Evolutionary conservation across 2,329 filamentous ascomycete species (phyloP).

Genomic region (Sporothrix brasiliensis): DNA sequence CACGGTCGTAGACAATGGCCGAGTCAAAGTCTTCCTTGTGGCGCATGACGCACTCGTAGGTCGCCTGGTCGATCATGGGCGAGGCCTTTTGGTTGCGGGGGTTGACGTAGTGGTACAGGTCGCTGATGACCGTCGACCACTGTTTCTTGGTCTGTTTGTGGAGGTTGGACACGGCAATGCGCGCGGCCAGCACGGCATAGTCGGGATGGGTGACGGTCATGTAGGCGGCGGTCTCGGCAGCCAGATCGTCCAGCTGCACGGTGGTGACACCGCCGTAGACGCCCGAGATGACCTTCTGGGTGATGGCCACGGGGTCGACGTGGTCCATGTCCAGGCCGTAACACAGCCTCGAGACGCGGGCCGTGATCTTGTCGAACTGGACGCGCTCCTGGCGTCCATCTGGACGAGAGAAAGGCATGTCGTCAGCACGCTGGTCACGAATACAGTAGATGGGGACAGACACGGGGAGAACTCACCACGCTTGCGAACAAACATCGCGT

Average conservation of each 20-base stretch:
- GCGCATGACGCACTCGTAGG: constrained; percentile 91
- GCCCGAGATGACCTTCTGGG: constrained; percentile 98
- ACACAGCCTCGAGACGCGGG: constrained; percentile 94
- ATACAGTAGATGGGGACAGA: neutral
- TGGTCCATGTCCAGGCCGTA: constrained; percentile 94
- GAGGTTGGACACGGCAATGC: constrained; percentile 98
- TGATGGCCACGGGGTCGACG: constrained; percentile 96
- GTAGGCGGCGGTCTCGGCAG: constrained; percentile 97
- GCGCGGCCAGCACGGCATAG: constrained; percentile 96
- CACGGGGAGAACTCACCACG: constrained; percentile 54
- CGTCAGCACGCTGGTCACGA: neutral
- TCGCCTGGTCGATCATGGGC: constrained; percentile 92
- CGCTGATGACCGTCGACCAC: constrained; percentile 91
- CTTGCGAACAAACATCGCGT: constrained; percentile 65
- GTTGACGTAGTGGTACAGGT: constrained; percentile 95
- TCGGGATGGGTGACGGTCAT: constrained; percentile 99
- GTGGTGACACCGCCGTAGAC: constrained; percentile 98
- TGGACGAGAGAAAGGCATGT: constrained; percentile 48
- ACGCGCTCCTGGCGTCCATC: constrained; percentile 99
- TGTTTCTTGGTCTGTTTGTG: constrained; percentile 99
- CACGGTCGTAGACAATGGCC: constrained; percentile 97
- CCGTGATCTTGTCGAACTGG: constrained; percentile 99
- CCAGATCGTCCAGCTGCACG: constrained; percentile 92
- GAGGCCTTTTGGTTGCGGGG: constrained; percentile 81
- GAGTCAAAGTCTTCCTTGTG: constrained; percentile 98